Percentiles rank a stretch among this genome's conserved stretches.
These are phyloP conservation scores for Ophiostoma ulmi DNA, from an alignment of 2,329 filamentous ascomycete genomes.

Conservation along the genomic window DNA sequence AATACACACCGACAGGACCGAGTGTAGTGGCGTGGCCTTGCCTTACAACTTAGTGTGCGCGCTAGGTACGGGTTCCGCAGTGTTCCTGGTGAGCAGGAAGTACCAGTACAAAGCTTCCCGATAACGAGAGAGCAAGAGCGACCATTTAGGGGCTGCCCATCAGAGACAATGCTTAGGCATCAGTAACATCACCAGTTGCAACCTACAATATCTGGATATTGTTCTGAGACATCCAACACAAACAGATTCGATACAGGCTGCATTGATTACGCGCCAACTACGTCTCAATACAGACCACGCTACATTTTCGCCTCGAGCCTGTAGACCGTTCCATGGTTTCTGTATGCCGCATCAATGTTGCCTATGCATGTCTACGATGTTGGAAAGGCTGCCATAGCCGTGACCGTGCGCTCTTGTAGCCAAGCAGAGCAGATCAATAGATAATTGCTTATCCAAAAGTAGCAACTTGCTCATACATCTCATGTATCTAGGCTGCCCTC, in stretches of 20 bases:
- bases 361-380: background rate
- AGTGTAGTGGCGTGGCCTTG: conserved; percentile 5
- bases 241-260: background rate
- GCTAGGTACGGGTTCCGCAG: conserved; percentile 7
- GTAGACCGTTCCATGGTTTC: background rate
- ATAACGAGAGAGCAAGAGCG: background rate
- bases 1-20: background rate
- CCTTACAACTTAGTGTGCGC: background rate
- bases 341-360: background rate
- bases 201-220: background rate
- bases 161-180: background rate
- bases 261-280: background rate
- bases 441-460: background rate
- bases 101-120: conserved; percentile 1
- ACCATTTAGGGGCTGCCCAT: background rate
- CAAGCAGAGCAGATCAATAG: background rate
- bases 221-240: background rate
- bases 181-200: background rate
- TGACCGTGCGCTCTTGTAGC: background rate
- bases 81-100: conserved; percentile 6
- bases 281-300: background rate
- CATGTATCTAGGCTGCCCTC: background rate
- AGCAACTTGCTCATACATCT: background rate
- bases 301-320: background rate
- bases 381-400: background rate